phyloP scores from a whole-genome alignment of 352 stramenopile genomes.

The Achlya hypogyna region DNA sequence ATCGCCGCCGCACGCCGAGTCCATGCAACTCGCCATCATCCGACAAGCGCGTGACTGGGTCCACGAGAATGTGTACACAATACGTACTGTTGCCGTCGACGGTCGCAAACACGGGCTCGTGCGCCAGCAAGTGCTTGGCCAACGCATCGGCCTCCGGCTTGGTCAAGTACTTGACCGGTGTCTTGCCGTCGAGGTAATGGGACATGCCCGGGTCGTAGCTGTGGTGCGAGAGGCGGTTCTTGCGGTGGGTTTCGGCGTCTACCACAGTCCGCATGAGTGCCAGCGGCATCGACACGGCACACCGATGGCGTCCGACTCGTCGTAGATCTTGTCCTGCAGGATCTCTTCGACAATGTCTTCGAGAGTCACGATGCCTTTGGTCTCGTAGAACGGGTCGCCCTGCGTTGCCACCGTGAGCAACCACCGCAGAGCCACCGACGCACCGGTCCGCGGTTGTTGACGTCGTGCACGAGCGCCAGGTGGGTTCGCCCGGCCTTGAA shows the following conservation, averaged over 20 bases:
- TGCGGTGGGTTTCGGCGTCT: conserved; percentile 16
- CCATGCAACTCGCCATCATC: too few species aligned
- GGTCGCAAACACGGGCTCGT: conserved; percentile 15
- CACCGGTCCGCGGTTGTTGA: conserved; percentile 74
- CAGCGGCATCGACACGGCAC: neutral
- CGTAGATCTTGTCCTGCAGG: conserved; percentile 92
- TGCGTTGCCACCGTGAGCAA: conserved; percentile 33
- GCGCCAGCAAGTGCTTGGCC: conserved; percentile 12
- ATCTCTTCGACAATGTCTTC: conserved; percentile 99
- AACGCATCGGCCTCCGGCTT: neutral
- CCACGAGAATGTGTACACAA: neutral
- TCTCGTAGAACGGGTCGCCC: conserved; percentile 92
- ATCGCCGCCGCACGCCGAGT: too few species aligned
- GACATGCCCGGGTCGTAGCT: conserved; percentile 15
- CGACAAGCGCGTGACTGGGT: neutral
- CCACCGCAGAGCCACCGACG: conserved; percentile 36
- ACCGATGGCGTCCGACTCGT: conserved; percentile 84
- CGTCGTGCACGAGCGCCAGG: conserved; percentile 64
- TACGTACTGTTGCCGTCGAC: conserved; percentile 3
- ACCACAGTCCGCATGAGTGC: neutral
- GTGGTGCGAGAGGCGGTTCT: conserved; percentile 15
- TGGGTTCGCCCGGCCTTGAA: conserved; percentile 70
- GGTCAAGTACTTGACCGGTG: neutral
- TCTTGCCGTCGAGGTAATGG: conserved; percentile 8
- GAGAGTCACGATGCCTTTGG: conserved; percentile 95